Evolutionary conservation across 495 filamentous ascomycete species (phyloP).

Genomic region (Clavariopsis aquatica): DNA sequence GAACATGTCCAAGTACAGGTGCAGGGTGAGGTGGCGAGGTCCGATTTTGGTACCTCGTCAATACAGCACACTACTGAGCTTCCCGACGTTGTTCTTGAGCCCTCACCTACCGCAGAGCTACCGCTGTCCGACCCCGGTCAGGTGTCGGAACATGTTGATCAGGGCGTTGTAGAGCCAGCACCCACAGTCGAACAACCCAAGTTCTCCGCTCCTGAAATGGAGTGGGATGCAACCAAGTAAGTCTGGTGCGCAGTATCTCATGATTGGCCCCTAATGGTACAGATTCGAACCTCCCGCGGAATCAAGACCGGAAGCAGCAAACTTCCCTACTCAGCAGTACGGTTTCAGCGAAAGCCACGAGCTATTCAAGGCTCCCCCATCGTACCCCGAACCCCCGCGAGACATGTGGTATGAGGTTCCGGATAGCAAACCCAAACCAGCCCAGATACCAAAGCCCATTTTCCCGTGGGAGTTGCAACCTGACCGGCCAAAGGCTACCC

Average conservation of each 20-base stretch:
- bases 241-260: not conserved
- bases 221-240: constrained; percentile 71
- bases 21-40: constrained; percentile 40
- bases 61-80: constrained; percentile 19
- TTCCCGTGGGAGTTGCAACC: constrained; percentile 79
- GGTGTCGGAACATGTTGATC: constrained; percentile 44
- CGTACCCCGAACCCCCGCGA: constrained; percentile 79
- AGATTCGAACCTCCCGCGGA: constrained; percentile 74
- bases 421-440: constrained; percentile 53
- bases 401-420: constrained; percentile 84
- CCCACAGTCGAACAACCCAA: constrained; percentile 51
- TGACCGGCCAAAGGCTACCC: constrained; percentile 62
- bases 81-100: constrained; percentile 10
- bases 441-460: constrained; percentile 61
- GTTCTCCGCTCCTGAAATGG: constrained; percentile 53
- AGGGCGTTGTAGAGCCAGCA: constrained; percentile 45
- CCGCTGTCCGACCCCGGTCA: constrained; percentile 45
- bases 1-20: constrained; percentile 49
- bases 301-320: constrained; percentile 74
- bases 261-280: constrained; percentile 42
- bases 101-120: constrained; percentile 40
- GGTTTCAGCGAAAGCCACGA: constrained; percentile 69
- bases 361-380: constrained; percentile 71
- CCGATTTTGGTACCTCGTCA: constrained; percentile 39
- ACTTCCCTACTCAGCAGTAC: constrained; percentile 72